Evolutionary conservation across 2,329 filamentous ascomycete species (phyloP).

Genomic region (Thielaviopsis musarum): DNA sequence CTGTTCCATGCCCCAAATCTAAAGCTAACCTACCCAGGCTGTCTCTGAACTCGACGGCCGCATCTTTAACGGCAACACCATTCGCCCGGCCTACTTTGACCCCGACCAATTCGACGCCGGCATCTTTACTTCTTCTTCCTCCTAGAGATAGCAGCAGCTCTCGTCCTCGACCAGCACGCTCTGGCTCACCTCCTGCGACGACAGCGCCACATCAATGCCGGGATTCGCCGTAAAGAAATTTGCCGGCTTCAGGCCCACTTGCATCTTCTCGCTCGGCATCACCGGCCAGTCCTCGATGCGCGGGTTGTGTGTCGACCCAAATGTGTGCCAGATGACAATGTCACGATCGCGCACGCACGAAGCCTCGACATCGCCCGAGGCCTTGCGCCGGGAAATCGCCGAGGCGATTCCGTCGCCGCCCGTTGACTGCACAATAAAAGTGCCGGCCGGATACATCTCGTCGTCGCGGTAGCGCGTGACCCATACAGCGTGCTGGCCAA

Average conservation of each 20-base stretch:
- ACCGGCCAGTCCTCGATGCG: slow-evolving; percentile 51
- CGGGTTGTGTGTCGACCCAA: slow-evolving; percentile 47
- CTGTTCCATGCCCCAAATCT: background rate
- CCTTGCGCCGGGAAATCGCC: slow-evolving; percentile 22
- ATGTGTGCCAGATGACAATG: slow-evolving; percentile 40
- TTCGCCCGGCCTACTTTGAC: slow-evolving; percentile 70
- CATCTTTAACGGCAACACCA: slow-evolving; percentile 74
- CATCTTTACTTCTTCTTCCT: slow-evolving; percentile 25
- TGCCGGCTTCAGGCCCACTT: slow-evolving; percentile 32
- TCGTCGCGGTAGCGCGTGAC: slow-evolving; percentile 27
- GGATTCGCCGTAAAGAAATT: slow-evolving; percentile 38
- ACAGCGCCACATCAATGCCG: slow-evolving; percentile 30
- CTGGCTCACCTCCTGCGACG: slow-evolving; percentile 20
- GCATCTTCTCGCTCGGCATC: slow-evolving; percentile 45
- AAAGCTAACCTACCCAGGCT: slow-evolving; percentile 35
- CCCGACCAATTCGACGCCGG: slow-evolving; percentile 65
- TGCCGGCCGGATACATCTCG: slow-evolving; percentile 27
- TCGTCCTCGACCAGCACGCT: slow-evolving; percentile 14
- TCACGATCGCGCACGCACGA: slow-evolving; percentile 29
- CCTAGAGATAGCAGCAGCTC: background rate
- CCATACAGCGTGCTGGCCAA: slow-evolving; percentile 28
- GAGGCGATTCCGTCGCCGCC: slow-evolving; percentile 24
- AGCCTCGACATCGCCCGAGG: slow-evolving; percentile 20
- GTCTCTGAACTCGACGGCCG: slow-evolving; percentile 80
- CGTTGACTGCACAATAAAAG: slow-evolving; percentile 30